A percentile compares a stretch with the other conserved stretches of the same genome.
Evolutionary conservation across 768 basidiomycete species (phyloP).

Genomic region (Xanthoconium purpureum): DNA sequence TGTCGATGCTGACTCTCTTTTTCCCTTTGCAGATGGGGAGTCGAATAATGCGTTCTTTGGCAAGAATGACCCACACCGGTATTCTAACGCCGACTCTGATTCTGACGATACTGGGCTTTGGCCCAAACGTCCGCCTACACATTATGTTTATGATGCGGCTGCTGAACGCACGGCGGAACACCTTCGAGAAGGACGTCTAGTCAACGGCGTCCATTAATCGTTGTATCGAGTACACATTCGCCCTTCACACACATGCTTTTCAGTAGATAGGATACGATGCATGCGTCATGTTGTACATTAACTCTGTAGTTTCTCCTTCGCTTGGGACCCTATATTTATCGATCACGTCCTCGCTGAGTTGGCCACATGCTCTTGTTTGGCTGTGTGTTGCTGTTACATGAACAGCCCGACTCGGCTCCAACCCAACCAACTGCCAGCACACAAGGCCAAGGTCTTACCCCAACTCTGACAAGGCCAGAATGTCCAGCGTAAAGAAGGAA

Average conservation of each 20-base stretch:
- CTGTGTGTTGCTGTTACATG: slow-evolving; percentile 13
- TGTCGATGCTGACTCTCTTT: not conserved
- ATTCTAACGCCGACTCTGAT: slow-evolving; percentile 44
- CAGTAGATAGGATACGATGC: slow-evolving; percentile 18
- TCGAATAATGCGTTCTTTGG: slow-evolving; percentile 56
- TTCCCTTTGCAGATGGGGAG: slow-evolving; percentile 38
- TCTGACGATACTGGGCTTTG: slow-evolving; percentile 42
- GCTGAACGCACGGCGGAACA: slow-evolving; percentile 73
- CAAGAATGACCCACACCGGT: slow-evolving; percentile 34
- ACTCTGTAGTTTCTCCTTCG: slow-evolving; percentile 12
- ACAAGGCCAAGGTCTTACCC: not conserved
- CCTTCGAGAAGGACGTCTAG: slow-evolving; percentile 43
- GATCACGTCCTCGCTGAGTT: not conserved
- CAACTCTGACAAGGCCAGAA: slow-evolving; percentile 2
- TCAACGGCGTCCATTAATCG: slow-evolving; percentile 48
- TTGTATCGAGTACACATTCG: not conserved
- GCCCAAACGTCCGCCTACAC: slow-evolving; percentile 46
- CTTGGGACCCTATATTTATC: slow-evolving; percentile 25
- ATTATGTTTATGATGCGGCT: slow-evolving; percentile 90
- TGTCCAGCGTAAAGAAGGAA: slow-evolving; percentile 27
- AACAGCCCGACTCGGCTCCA: not conserved
- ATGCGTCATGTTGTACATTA: slow-evolving; percentile 26
- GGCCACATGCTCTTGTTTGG: slow-evolving; percentile 25
- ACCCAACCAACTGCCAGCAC: slow-evolving; percentile 1
- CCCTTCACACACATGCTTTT: not conserved